Conservation (phyloP, 768 basidiomycete genomes). For the Leccinum ochraceum region DNA sequence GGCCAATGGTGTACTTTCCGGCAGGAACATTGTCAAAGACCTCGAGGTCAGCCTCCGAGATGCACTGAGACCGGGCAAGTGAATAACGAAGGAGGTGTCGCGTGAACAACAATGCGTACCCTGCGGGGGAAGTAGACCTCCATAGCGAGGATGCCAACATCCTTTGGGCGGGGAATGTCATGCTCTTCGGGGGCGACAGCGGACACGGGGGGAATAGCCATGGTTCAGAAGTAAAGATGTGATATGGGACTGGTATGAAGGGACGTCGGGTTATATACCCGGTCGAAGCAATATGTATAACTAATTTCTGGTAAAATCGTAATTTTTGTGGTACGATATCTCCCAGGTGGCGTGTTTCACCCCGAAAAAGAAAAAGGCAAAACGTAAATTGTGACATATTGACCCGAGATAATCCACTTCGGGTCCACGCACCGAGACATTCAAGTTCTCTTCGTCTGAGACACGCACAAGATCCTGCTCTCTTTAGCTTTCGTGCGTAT, state of each 20-base stretch:
- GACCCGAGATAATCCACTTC: background rate
- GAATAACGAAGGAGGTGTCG: slow-evolving; percentile 10
- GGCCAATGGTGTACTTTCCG: slow-evolving; percentile 99
- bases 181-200: slow-evolving; percentile 12
- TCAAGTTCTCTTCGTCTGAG: slow-evolving; percentile 5
- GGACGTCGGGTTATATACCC: slow-evolving; percentile 25
- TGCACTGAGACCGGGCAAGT: slow-evolving; percentile 56
- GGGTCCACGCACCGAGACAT: background rate
- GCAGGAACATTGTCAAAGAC: slow-evolving; percentile 90
- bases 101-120: slow-evolving; percentile 45
- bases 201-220: slow-evolving; percentile 27
- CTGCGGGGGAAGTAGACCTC: slow-evolving; percentile 95
- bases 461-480: background rate
- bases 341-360: slow-evolving; percentile 30
- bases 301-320: slow-evolving; percentile 19
- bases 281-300: slow-evolving; percentile 15
- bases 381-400: background rate
- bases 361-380: slow-evolving; percentile 1
- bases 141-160: slow-evolving; percentile 92
- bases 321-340: slow-evolving; percentile 32
- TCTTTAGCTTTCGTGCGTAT: background rate
- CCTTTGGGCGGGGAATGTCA: slow-evolving; percentile 65
- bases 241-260: background rate
- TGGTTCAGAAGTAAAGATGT: slow-evolving; percentile 7
- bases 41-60: slow-evolving; percentile 94